Conservation (phyloP, 169 alveolate genomes). For the Eimeria sp. region DNA sequence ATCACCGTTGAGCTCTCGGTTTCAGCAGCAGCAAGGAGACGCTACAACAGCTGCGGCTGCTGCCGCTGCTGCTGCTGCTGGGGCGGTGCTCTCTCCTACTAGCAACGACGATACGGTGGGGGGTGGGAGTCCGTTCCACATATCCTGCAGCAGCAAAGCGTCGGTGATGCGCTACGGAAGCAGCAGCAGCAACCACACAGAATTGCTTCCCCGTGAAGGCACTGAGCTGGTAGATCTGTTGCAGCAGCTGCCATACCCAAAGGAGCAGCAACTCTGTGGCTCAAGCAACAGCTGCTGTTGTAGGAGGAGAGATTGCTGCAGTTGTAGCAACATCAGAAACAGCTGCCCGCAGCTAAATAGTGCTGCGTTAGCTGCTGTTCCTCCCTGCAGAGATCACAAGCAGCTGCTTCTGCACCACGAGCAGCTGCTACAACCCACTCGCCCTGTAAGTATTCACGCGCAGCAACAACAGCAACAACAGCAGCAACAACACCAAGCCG, state of each 20-base stretch:
- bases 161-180: constrained; percentile 1
- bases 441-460: neutral
- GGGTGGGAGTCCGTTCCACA: neutral
- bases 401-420: constrained; percentile 58
- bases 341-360: neutral
- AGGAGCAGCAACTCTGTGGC: constrained; percentile 23
- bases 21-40: constrained; percentile 43
- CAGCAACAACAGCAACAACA: constrained; percentile 57
- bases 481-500: constrained; percentile 22
- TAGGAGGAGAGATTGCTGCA: neutral
- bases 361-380: neutral
- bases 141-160: neutral
- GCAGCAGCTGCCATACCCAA: constrained; percentile 4
- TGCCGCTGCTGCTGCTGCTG: constrained; percentile 58
- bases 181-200: constrained; percentile 42
- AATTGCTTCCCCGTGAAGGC: neutral
- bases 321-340: constrained; percentile 23
- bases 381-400: neutral
- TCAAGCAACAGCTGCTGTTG: constrained; percentile 47
- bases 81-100: constrained; percentile 54
- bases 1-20: neutral
- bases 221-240: neutral
- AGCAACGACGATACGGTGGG: neutral
- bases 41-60: constrained; percentile 55
- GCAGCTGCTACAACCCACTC: neutral